phyloP scores from a whole-genome alignment of 1,284 basidiomycete genomes.

The Amylostereum areolatum region DNA sequence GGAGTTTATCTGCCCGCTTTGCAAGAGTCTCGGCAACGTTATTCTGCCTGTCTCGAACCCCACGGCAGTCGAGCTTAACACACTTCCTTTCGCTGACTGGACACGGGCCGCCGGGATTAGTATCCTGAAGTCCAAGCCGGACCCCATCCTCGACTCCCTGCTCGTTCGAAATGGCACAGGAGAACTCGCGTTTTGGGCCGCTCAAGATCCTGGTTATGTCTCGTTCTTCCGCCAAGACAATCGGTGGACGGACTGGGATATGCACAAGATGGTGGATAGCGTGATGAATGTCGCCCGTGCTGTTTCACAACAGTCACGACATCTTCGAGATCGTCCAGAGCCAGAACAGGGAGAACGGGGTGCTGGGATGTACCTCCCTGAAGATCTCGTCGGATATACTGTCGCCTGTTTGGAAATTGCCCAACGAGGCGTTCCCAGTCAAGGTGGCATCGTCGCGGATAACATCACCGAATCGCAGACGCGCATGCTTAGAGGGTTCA shows the following conservation, averaged over 20 bases:
- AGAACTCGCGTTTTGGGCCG: conserved; percentile 81
- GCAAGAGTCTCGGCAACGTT: conserved; percentile 94
- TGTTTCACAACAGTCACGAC: conserved; percentile 68
- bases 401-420: conserved; percentile 79
- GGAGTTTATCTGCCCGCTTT: conserved; percentile 97
- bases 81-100: conserved; percentile 71
- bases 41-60: conserved; percentile 76
- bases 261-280: conserved; percentile 73
- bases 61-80: conserved; percentile 41
- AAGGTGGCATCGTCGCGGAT: conserved; percentile 58
- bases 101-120: conserved; percentile 75
- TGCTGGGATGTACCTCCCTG: conserved; percentile 79
- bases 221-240: conserved; percentile 46
- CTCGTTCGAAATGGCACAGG: conserved; percentile 75
- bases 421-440: conserved; percentile 57
- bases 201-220: conserved; percentile 67
- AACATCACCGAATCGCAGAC: conserved; percentile 73
- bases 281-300: conserved; percentile 65
- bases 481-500: conserved; percentile 71
- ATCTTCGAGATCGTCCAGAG: conserved; percentile 69
- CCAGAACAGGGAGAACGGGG: conserved; percentile 69
- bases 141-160: conserved; percentile 58
- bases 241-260: conserved; percentile 46
- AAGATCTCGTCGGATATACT: conserved; percentile 88
- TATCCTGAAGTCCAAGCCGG: conserved; percentile 74